Percentiles rank a stretch among this genome's conserved stretches.
phyloP scores from a whole-genome alignment of 2,329 filamentous ascomycete species.

The Cytospora paraplurivora region DNA sequence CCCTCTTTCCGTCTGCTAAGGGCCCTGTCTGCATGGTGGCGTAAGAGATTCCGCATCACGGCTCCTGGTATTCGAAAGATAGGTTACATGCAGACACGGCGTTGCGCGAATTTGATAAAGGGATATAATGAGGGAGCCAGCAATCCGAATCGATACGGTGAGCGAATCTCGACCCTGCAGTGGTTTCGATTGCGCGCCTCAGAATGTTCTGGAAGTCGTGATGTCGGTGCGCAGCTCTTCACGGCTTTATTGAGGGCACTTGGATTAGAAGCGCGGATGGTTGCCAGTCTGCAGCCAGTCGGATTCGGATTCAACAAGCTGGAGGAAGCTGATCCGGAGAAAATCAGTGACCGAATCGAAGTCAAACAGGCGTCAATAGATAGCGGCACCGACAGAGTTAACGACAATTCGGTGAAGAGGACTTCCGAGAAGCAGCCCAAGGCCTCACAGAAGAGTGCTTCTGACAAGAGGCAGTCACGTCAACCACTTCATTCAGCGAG shows the following conservation, averaged over 20 bases:
- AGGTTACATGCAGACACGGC: constrained; percentile 81
- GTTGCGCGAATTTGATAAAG: constrained; percentile 72
- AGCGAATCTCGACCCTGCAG: constrained; percentile 67
- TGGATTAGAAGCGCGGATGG: constrained; percentile 79
- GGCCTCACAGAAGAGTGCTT: not conserved
- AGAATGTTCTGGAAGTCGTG: constrained; percentile 76
- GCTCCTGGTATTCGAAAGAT: constrained; percentile 82
- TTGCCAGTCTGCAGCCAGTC: constrained; percentile 80
- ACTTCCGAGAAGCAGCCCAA: constrained; percentile 31
- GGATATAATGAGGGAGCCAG: constrained; percentile 65
- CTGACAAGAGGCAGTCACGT: constrained; percentile 7
- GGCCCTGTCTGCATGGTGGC: constrained; percentile 83
- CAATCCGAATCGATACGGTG: constrained; percentile 70
- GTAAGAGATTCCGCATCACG: constrained; percentile 75
- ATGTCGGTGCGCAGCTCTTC: constrained; percentile 87
- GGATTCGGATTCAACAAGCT: constrained; percentile 90
- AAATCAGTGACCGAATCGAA: constrained; percentile 32
- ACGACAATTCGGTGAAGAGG: constrained; percentile 30
- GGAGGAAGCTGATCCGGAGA: constrained; percentile 70
- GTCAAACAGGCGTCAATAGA: constrained; percentile 13
- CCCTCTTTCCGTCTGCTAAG: constrained; percentile 77
- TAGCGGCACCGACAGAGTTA: constrained; percentile 24
- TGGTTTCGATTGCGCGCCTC: constrained; percentile 71
- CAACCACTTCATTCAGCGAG: constrained; percentile 13
- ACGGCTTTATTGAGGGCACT: constrained; percentile 80